phyloP scores from a whole-genome alignment of 805 yeast species.

The Wickerhamiella alocasiicola region DNA sequence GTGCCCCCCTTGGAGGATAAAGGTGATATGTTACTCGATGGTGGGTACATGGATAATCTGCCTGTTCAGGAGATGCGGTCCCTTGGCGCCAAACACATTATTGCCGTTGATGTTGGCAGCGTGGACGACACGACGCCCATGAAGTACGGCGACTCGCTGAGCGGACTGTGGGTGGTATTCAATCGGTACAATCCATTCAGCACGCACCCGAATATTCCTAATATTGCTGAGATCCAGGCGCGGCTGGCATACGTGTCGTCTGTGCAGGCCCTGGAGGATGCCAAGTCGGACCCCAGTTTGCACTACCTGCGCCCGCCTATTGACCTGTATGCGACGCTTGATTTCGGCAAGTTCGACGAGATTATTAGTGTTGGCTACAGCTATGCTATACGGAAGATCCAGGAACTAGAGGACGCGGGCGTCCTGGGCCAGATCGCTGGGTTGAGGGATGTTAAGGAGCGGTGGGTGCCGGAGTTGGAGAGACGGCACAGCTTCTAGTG shows the following conservation, averaged over 20 bases:
- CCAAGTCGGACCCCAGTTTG: slow-evolving; percentile 75
- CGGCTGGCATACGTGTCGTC: slow-evolving; percentile 90
- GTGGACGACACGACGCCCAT: slow-evolving; percentile 83
- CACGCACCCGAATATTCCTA: slow-evolving; percentile 75
- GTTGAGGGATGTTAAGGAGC: background rate
- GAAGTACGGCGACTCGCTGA: slow-evolving; percentile 83
- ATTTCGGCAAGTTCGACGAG: slow-evolving; percentile 84
- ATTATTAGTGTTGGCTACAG: slow-evolving; percentile 68
- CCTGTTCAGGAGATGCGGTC: slow-evolving; percentile 89
- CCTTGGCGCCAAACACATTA: slow-evolving; percentile 65
- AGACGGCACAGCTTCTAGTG: slow-evolving; percentile 11
- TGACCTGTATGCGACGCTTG: slow-evolving; percentile 81
- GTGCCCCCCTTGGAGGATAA: slow-evolving; percentile 74
- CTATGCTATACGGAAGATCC: slow-evolving; percentile 52
- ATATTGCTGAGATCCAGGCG: slow-evolving; percentile 88
- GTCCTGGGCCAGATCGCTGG: slow-evolving; percentile 6
- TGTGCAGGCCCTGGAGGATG: slow-evolving; percentile 81
- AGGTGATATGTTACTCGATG: slow-evolving; percentile 89
- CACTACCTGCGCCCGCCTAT: slow-evolving; percentile 87
- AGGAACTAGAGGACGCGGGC: slow-evolving; percentile 32
- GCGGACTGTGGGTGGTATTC: slow-evolving; percentile 82
- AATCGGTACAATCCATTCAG: slow-evolving; percentile 88
- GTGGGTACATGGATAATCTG: slow-evolving; percentile 88
- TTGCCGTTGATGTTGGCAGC: slow-evolving; percentile 95
- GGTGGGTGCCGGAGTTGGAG: slow-evolving; percentile 10